These are phyloP conservation scores for Verbascum thapsus DNA, from an alignment of 257 asterid species.

Conservation along the genomic window DNA sequence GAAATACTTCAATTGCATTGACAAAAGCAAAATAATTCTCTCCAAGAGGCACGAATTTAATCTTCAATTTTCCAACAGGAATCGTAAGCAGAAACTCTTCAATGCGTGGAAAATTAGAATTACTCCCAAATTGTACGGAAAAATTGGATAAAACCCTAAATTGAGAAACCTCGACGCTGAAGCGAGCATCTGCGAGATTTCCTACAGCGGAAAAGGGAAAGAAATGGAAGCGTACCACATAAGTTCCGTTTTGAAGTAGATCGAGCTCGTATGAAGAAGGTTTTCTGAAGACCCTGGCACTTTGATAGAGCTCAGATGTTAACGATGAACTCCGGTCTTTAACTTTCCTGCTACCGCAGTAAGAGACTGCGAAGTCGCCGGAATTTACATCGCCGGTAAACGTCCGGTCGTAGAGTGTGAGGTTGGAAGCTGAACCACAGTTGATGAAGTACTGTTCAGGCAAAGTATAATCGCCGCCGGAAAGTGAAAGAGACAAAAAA, in stretches of 20 bases:
- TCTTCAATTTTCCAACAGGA: constrained; percentile 30
- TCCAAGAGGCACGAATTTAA: constrained; percentile 41
- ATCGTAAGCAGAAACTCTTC: constrained; percentile 46
- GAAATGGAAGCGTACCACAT: constrained; percentile 61
- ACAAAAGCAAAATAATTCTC: constrained; percentile 45
- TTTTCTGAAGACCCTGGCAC: constrained; percentile 50
- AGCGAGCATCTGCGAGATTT: constrained; percentile 33
- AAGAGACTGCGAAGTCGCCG: constrained; percentile 4
- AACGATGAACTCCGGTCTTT: neutral
- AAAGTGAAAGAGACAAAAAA: constrained; percentile 6
- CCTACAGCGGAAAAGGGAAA: constrained; percentile 33
- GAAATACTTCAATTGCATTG: constrained; percentile 57
- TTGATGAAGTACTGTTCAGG: constrained; percentile 56
- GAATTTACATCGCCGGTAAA: constrained; percentile 41
- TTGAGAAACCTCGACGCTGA: constrained; percentile 42
- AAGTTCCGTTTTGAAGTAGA: constrained; percentile 34
- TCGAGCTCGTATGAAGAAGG: constrained; percentile 40
- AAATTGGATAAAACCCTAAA: constrained; percentile 46
- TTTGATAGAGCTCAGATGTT: constrained; percentile 27
- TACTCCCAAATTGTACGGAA: neutral
- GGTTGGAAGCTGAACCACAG: constrained; percentile 46
- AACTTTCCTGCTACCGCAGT: constrained; percentile 13
- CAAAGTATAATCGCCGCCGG: constrained; percentile 14
- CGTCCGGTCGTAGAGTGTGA: constrained; percentile 1
- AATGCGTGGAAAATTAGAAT: constrained; percentile 24